These are phyloP conservation scores for Trichoderma gamsii DNA, from an alignment of 495 filamentous ascomycete genomes.

Conservation along the genomic window DNA sequence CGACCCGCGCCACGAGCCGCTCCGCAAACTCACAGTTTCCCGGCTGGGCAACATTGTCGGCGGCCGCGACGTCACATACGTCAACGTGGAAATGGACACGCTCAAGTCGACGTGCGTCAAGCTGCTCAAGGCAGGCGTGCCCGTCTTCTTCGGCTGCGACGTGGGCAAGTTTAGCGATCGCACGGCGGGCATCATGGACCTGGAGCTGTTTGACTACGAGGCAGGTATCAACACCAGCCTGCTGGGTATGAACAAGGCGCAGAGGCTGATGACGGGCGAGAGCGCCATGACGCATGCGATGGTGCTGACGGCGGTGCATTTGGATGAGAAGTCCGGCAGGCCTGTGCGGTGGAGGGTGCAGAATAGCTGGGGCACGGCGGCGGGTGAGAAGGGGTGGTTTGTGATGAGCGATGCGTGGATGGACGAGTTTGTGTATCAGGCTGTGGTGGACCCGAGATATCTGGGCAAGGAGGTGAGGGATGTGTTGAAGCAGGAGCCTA, in stretches of 20 bases:
- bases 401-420: slow-evolving; percentile 83
- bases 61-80: slow-evolving; percentile 63
- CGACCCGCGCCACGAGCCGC: slow-evolving; percentile 71
- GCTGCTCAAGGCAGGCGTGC: slow-evolving; percentile 68
- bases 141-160: slow-evolving; percentile 84
- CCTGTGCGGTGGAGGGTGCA: slow-evolving; percentile 76
- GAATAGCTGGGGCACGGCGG: slow-evolving; percentile 68
- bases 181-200: slow-evolving; percentile 67
- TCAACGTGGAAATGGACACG: slow-evolving; percentile 69
- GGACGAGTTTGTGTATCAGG: slow-evolving; percentile 83
- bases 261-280: slow-evolving; percentile 64
- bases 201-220: slow-evolving; percentile 62
- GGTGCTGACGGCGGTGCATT: slow-evolving; percentile 78
- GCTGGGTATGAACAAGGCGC: slow-evolving; percentile 61
- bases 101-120: slow-evolving; percentile 67
- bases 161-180: slow-evolving; percentile 73
- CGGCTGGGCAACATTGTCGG: slow-evolving; percentile 74
- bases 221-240: slow-evolving; percentile 71
- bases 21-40: slow-evolving; percentile 64
- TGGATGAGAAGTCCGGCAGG: slow-evolving; percentile 53
- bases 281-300: slow-evolving; percentile 84
- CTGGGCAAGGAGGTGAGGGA: slow-evolving; percentile 59
- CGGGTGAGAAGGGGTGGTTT: slow-evolving; percentile 71
- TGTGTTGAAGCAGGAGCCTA: slow-evolving; percentile 60
- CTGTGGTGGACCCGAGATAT: slow-evolving; percentile 70